Evolutionary conservation across 345 rosid genomes (phyloP), one percentile per base, ranked within the genome.

Genomic region (Camelina neglecta): DNA sequence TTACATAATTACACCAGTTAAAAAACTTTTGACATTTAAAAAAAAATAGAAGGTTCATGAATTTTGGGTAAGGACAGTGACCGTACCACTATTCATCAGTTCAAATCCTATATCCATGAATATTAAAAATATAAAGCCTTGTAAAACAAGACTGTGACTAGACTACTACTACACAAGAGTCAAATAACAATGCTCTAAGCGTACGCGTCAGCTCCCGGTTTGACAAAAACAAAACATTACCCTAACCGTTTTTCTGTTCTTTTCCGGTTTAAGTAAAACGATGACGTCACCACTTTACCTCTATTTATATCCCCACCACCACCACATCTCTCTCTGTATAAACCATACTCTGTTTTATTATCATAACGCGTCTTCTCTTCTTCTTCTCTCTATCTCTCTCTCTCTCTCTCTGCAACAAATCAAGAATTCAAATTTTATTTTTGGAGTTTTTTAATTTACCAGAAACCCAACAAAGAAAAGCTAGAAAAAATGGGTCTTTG

Each of bases 401-500:
- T 67, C 51, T 33, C 0, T 75, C 67, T 75, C 58, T 45, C 35
- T 63, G 16, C 13, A n/a, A 7, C 48, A 6, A 47, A 73, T 56
- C 48, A 67, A 26, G 12, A 59, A 67, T 51, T 60, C 54, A 2
- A 36, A 13, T 55, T 64, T 42, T 16, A 8, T 5, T 50, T 72
- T 36, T 29, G 58, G 33, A 70, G 10, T 20, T 41, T 41, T 41
- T 41, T 11, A 42, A 11, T 39, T 61, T 26, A 24, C 42, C 36
- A 6, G 67, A 59, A 26, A 66, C 8, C 13, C 12, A 1, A 26
- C 36, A 18, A 24, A 41, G 6, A 8, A 12, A 44, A 26, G 29
- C 29, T 26, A 3, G 4, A 26, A 47, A 18, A 20, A 68, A 91
- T 92, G 97, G 97, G 96, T 11, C 26, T 60, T 2, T 92, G 97